A percentile compares a stretch with the other conserved stretches of the same genome.
Evolutionary conservation across 257 asterid species (phyloP).

Genomic region (Fraxinus quadrangulata): DNA sequence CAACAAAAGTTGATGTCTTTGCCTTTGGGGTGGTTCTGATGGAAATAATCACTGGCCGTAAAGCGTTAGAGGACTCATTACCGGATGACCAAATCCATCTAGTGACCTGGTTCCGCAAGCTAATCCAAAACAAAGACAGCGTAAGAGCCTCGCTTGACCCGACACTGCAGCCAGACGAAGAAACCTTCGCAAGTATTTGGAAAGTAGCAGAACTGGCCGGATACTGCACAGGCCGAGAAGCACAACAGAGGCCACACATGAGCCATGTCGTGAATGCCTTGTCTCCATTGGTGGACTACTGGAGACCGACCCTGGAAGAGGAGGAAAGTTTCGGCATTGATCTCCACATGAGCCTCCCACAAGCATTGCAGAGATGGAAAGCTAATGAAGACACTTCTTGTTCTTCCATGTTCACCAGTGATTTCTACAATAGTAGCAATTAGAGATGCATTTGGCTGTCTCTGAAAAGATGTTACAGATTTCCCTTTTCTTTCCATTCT

Average conservation of each 20-base stretch:
- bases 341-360: slow-evolving; percentile 54
- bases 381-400: slow-evolving; percentile 36
- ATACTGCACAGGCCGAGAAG: slow-evolving; percentile 72
- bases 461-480: background rate
- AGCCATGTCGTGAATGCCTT: slow-evolving; percentile 68
- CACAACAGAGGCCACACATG: slow-evolving; percentile 78
- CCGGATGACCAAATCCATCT: slow-evolving; percentile 69
- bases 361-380: slow-evolving; percentile 72
- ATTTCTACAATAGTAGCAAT: slow-evolving; percentile 23
- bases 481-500: background rate
- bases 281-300: slow-evolving; percentile 67
- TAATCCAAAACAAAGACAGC: slow-evolving; percentile 46
- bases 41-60: slow-evolving; percentile 79
- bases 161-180: slow-evolving; percentile 45
- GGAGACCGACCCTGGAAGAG: slow-evolving; percentile 56
- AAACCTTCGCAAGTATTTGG: slow-evolving; percentile 48
- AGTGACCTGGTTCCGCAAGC: slow-evolving; percentile 69
- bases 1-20: slow-evolving; percentile 75
- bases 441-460: background rate
- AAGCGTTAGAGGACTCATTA: slow-evolving; percentile 61
- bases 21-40: slow-evolving; percentile 87
- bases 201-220: slow-evolving; percentile 75
- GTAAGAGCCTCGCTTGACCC: slow-evolving; percentile 52
- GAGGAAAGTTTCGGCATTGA: slow-evolving; percentile 41
- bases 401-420: slow-evolving; percentile 32